Evolutionary conservation across 2,329 filamentous ascomycete species (phyloP), one percentile per base, ranked within the genome.

Genomic region (Tolypocladium album): DNA sequence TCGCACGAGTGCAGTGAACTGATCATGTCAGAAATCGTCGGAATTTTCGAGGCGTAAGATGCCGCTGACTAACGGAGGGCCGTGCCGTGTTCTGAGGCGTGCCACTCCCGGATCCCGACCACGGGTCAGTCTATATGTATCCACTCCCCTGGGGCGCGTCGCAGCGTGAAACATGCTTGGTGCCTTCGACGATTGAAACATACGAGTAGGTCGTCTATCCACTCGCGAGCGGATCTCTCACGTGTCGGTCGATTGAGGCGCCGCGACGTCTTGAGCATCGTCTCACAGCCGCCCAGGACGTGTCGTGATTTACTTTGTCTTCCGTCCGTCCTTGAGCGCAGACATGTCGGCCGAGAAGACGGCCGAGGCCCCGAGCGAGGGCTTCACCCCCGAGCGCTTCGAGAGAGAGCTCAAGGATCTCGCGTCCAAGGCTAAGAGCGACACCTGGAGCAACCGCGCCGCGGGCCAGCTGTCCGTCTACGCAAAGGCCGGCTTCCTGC

Each of bases 391-490:
- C n/a, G 75, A 81, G 61, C 75, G 74, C 56, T 83, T 83, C 66
- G 80, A 83, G 66, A 73, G 74, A 61, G 82, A 85, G 65, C 79
- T 85, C 59, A 75, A 78, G 64, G 67, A 73, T 42, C 76, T 85
- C 15, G 80, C 81, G 9, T 67, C 69, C 45, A 80, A 80, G 64
- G 72, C 74, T 50, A 68, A 67, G 57, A 63, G 63, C 34, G 67
- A 73, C 62, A 69, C 69, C 1, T 68, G 67, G 64, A 62, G 65
- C 57, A 75, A 70, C 34, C 72, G 71, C 62, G 60, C 70, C 17
- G 58, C 64, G 12, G 70, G 72, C 20, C 79, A 82, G 63, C 64
- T 67, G 38, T 64, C 71, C 56, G 64, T 79, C 61, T 80, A 80
- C 62, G 66, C 72, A 40, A 64, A 66, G 62, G 65, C 66, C 12